Conservation (phyloP, 2,329 filamentous ascomycete genomes). For the Neopestalotiopsis rosae region DNA sequence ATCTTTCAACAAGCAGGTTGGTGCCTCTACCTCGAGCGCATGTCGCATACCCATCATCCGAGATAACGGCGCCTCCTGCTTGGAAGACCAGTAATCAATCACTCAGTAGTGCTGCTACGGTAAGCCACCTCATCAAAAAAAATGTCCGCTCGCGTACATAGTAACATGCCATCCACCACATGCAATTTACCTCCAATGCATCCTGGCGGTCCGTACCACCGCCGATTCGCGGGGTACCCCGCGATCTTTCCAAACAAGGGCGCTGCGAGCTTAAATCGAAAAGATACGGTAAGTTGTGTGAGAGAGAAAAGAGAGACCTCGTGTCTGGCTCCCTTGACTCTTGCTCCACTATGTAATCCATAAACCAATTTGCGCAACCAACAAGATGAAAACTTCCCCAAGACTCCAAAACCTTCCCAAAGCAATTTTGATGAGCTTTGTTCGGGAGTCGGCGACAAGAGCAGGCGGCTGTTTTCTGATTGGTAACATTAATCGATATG, state of each 20-base stretch:
- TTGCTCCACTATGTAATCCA: not conserved
- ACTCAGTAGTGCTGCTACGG: not conserved
- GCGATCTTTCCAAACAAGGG: conserved; percentile 7
- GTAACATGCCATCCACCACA: too few relatives aligned
- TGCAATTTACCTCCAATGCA: too few relatives aligned
- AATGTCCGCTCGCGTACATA: too few relatives aligned
- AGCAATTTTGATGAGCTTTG: not conserved
- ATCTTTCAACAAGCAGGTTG: not conserved
- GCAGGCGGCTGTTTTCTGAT: not conserved
- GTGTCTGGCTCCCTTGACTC: not conserved
- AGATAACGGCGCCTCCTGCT: not conserved
- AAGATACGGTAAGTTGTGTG: too few relatives aligned
- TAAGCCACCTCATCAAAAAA: not conserved
- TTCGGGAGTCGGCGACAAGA: not conserved
- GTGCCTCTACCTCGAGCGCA: not conserved
- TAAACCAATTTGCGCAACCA: not conserved
- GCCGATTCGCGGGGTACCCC: conserved; percentile 15
- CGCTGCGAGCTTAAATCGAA: not conserved
- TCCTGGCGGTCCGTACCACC: not conserved
- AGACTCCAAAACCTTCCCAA: not conserved
- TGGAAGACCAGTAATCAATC: not conserved
- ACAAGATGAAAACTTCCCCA: not conserved
- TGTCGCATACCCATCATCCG: not conserved
- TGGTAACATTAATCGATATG: not conserved
- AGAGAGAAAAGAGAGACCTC: not conserved